A percentile compares a stretch with the other conserved stretches of the same genome.
Conservation (phyloP, 352 stramenopile genomes). For the Phytopythium helicoides region DNA sequence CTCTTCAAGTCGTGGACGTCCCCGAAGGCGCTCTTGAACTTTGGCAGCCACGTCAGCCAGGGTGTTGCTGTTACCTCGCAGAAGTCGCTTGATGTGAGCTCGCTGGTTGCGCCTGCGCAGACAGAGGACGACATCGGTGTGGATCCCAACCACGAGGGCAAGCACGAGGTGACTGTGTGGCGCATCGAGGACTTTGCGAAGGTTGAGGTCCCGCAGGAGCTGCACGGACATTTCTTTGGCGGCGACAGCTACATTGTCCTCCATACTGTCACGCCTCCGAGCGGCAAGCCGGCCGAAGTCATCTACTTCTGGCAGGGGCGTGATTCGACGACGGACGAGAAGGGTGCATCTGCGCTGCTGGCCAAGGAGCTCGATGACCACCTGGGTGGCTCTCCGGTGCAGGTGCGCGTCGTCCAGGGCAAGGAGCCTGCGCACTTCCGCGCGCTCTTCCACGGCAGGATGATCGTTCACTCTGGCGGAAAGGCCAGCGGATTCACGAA, state of each 20-base stretch:
- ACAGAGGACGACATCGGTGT: conserved; percentile 73
- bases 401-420: conserved; percentile 85
- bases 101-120: conserved; percentile 38
- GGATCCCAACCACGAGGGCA: conserved; percentile 63
- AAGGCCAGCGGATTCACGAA: conserved; percentile 90
- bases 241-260: conserved; percentile 97
- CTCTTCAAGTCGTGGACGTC: conserved; percentile 80
- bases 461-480: conserved; percentile 89
- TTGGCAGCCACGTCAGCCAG: conserved; percentile 49
- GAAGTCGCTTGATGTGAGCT: conserved; percentile 59
- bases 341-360: conserved; percentile 66
- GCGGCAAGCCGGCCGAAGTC: conserved; percentile 70
- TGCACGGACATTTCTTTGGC: conserved; percentile 92
- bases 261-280: conserved; percentile 64
- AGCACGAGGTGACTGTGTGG: conserved; percentile 87
- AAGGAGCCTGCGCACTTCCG: conserved; percentile 89
- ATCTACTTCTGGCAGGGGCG: conserved; percentile 94
- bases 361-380: conserved; percentile 80
- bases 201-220: conserved; percentile 65
- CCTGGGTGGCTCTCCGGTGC: conserved; percentile 78
- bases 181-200: conserved; percentile 91
- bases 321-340: conserved; percentile 85
- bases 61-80: conserved; percentile 39
- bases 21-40: conserved; percentile 58
- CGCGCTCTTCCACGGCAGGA: conserved; percentile 87